phyloP scores from a whole-genome alignment of 768 basidiomycete genomes.

The Lactarius pseudohatsudake region DNA sequence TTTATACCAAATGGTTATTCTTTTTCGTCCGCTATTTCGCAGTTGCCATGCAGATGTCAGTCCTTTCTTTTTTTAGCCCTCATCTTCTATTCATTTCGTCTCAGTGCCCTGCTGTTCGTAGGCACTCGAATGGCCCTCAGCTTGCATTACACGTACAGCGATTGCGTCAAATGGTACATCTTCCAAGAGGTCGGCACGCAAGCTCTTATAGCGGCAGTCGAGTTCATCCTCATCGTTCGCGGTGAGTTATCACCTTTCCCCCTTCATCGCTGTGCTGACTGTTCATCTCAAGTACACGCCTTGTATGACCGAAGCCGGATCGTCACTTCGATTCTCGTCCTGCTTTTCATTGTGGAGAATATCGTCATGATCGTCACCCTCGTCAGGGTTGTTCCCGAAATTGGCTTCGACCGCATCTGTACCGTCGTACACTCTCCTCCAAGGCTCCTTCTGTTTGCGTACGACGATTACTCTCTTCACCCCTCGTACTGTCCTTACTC shows the following conservation, averaged over 20 bases:
- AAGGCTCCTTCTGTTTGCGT: constrained; percentile 23
- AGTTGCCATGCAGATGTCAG: constrained; percentile 26
- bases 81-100: background rate
- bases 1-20: constrained; percentile 35
- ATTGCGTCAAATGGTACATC: constrained; percentile 28
- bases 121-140: constrained; percentile 15
- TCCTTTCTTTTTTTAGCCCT: background rate
- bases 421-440: constrained; percentile 20
- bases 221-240: constrained; percentile 32
- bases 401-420: constrained; percentile 20
- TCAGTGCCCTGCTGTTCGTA: constrained; percentile 25
- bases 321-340: constrained; percentile 12
- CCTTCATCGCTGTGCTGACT: background rate
- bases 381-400: constrained; percentile 12
- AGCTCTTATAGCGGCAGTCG: constrained; percentile 27
- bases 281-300: constrained; percentile 21
- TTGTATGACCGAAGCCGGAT: constrained; percentile 23
- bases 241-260: constrained; percentile 27
- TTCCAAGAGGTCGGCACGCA: constrained; percentile 25
- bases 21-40: constrained; percentile 29
- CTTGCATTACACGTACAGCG: constrained; percentile 29
- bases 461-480: background rate
- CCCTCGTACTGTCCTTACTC: background rate
- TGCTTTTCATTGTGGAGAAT: constrained; percentile 24
- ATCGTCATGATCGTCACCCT: constrained; percentile 22